Conservation (phyloP, 1,284 basidiomycete species). For the Ceratobasidium sp. region DNA sequence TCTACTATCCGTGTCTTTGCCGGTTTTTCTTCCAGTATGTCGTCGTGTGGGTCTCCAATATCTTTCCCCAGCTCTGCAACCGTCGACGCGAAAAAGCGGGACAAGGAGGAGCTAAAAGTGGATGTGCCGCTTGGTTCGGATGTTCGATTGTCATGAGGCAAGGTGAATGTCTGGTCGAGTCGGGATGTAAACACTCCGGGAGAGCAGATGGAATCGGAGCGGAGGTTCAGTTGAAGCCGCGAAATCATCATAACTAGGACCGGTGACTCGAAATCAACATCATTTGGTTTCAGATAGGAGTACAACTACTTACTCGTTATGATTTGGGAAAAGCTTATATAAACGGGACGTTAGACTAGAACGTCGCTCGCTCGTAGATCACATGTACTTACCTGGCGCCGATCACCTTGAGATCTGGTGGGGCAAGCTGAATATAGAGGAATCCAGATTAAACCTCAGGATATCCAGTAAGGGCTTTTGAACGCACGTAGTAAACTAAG, state of each 20-base stretch:
- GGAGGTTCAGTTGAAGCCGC: constrained; percentile 41
- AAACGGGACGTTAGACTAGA: not conserved
- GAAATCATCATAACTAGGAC: constrained; percentile 40
- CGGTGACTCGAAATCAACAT: not conserved
- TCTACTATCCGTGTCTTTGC: not conserved
- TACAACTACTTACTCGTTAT: constrained; percentile 12
- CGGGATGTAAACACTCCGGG: not conserved
- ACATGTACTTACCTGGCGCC: constrained; percentile 31
- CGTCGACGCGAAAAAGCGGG: constrained; percentile 22
- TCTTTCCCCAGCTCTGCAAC: constrained; percentile 34
- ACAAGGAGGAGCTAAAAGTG: constrained; percentile 16
- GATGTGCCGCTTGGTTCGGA: not conserved
- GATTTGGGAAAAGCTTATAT: constrained; percentile 33
- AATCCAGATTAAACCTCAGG: not conserved
- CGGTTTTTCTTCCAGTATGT: not conserved
- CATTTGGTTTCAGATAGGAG: not conserved
- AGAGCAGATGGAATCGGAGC: constrained; percentile 23
- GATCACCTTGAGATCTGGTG: constrained; percentile 25
- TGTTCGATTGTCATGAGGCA: not conserved
- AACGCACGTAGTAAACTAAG: constrained; percentile 31
- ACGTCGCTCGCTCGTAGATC: not conserved
- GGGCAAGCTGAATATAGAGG: constrained; percentile 14
- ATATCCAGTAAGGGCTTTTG: not conserved
- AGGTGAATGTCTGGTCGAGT: not conserved
- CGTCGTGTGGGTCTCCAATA: not conserved